A percentile compares a stretch with the other conserved stretches of the same genome.
phyloP scores from a whole-genome alignment of 2,329 filamentous ascomycete genomes.

The Colletotrichum tropicicola region DNA sequence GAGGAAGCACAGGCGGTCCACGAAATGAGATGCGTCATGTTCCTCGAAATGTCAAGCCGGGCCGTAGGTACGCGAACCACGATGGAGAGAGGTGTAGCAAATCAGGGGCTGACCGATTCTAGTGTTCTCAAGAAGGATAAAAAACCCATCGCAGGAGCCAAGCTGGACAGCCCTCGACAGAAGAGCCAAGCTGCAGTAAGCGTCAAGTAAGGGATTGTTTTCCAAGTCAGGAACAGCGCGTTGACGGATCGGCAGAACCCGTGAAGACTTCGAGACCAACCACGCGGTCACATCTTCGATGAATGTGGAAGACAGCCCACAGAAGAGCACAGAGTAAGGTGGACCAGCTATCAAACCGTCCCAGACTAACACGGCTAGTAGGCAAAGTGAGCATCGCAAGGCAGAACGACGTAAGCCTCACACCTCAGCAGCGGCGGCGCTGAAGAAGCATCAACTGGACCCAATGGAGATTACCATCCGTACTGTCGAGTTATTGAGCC shows the following conservation, averaged over 20 bases:
- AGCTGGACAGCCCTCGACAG: not conserved
- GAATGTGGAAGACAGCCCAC: not conserved
- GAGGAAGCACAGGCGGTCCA: not conserved
- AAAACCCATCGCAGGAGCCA: not conserved
- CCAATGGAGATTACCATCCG: not conserved
- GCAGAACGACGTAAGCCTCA: not conserved
- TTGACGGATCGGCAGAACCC: not conserved
- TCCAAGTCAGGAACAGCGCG: not conserved
- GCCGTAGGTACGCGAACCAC: not conserved
- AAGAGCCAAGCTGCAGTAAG: not conserved
- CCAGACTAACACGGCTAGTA: not conserved
- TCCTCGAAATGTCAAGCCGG: not conserved
- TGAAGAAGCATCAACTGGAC: not conserved
- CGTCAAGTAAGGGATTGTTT: not conserved
- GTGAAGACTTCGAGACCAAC: not conserved
- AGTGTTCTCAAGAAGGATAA: constrained; percentile 15
- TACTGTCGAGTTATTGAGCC: not conserved
- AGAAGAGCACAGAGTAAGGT: not conserved
- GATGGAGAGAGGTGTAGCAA: not conserved
- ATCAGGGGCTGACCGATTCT: not conserved
- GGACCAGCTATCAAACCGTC: not conserved
- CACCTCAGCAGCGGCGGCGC: not conserved
- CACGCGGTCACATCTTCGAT: constrained; percentile 2
- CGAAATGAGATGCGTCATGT: not conserved
- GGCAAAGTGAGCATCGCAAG: not conserved